Evolutionary conservation across 176 grass and related monocot genomes (phyloP), one percentile per base, ranked within the genome.

Genomic region (Triticum monococcum): DNA sequence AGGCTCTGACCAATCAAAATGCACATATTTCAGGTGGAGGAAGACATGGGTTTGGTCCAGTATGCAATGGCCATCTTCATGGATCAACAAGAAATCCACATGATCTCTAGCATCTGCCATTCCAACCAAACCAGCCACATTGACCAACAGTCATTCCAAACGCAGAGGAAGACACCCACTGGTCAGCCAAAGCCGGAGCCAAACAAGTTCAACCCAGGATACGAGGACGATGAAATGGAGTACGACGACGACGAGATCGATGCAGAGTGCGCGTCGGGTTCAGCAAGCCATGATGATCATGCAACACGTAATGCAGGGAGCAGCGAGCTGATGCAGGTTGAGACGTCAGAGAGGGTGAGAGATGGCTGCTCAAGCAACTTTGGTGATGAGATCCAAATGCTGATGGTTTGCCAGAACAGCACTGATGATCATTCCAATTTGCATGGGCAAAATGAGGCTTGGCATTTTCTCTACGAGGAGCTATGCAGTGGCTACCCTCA

Each of bases 21-120:
- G 54, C 7, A 41, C 52, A 56, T 8, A 83, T 81, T 82, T 91
- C 82, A 98, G 96, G 90, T 98, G 60, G 90, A 91, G 78, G 92
- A 98, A 83, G 91, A 98, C 16, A 89, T 70, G 12, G 26, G 84
- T 13, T 31, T 98, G 52, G 14, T 96, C 46, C 90, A 94, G 38
- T 89, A 91, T 69, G 90, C 87, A 65, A 94, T 85, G 79, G 85
- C 67, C 59, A 85, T 90, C 87, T 99, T 94, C 89, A 75, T 89
- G 75, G 92, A 93, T 54, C 87, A 90, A 20, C 36, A 83, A 26
- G 82, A 91, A 31, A 59, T 83, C 56, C 75, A 81, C 28, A 83
- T 77, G 66, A 83, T 85, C 85, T 87, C 97, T 18, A 88, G 82
- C n/a, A 37, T 92, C 26, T 99, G 50, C 50, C 92, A 18, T 18